Conservation (phyloP, 2,329 filamentous ascomycete species). For the Diatrype stigma region DNA sequence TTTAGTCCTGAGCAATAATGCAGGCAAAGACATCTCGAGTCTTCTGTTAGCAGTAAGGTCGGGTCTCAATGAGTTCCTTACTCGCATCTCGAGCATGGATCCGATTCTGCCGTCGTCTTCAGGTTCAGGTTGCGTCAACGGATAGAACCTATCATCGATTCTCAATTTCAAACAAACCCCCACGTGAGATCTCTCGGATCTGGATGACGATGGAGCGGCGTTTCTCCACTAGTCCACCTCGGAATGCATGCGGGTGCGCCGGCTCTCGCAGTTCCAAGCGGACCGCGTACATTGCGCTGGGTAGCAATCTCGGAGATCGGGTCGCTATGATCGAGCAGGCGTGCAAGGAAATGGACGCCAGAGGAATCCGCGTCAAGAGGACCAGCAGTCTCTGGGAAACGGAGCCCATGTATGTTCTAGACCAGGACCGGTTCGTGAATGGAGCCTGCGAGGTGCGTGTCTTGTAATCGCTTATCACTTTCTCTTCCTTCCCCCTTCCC, state of each 20-base stretch:
- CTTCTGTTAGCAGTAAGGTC: slow-evolving; percentile 5
- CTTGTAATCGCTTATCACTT: too few species aligned
- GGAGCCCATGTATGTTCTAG: slow-evolving; percentile 90
- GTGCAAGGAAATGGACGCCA: slow-evolving; percentile 69
- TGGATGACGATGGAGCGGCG: slow-evolving; percentile 17
- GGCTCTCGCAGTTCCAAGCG: slow-evolving; percentile 25
- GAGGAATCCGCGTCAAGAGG: slow-evolving; percentile 67
- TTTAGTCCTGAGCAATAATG: neutral
- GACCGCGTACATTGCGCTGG: slow-evolving; percentile 77
- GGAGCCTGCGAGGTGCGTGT: slow-evolving; percentile 79
- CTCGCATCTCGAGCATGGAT: slow-evolving; percentile 25
- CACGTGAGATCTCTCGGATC: slow-evolving; percentile 1
- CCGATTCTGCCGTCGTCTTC: slow-evolving; percentile 17
- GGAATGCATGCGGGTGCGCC: slow-evolving; percentile 22
- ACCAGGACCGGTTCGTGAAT: slow-evolving; percentile 87
- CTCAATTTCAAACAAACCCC: neutral
- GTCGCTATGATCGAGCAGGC: slow-evolving; percentile 81
- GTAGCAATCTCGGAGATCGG: slow-evolving; percentile 88
- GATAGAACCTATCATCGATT: too few species aligned
- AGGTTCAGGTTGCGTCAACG: slow-evolving; percentile 10
- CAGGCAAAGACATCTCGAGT: slow-evolving; percentile 5
- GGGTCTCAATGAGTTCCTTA: slow-evolving; percentile 21
- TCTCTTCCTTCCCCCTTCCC: too few species aligned
- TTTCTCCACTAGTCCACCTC: slow-evolving; percentile 14
- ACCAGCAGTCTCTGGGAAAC: slow-evolving; percentile 94